Evolutionary conservation across 352 stramenopile genomes (phyloP).

Genomic region (Phytophthora sp.): DNA sequence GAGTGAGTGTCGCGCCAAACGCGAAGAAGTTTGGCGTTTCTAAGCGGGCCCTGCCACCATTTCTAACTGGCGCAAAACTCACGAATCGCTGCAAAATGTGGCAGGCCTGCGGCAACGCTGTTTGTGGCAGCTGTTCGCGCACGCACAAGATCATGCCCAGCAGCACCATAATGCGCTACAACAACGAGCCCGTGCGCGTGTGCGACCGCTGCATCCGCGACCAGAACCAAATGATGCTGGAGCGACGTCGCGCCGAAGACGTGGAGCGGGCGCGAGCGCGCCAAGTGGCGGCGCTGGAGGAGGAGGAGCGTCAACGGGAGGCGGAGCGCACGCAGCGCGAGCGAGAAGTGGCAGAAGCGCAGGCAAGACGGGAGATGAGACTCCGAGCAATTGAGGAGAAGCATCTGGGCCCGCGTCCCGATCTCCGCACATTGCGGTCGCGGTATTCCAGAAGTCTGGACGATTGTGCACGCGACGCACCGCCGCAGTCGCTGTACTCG

Average conservation of each 20-base stretch:
- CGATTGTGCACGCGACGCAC: conserved; percentile 39
- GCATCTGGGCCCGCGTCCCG: conserved; percentile 61
- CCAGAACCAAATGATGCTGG: conserved; percentile 77
- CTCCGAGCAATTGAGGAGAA: conserved; percentile 60
- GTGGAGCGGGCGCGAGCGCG: conserved; percentile 74
- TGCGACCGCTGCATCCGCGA: conserved; percentile 82
- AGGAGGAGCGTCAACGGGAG: conserved; percentile 64
- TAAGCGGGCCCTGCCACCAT: no score
- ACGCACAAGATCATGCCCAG: conserved; percentile 81
- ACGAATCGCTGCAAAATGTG: no score
- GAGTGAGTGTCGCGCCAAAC: conserved; percentile 44
- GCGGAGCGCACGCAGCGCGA: conserved; percentile 57
- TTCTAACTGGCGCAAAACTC: no score
- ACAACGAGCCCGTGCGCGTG: conserved; percentile 82
- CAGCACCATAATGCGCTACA: conserved; percentile 68
- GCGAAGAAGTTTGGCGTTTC: conserved; percentile 1
- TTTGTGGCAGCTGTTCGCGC: conserved; percentile 75
- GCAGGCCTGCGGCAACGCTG: conserved; percentile 79
- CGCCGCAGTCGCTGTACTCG: conserved; percentile 37
- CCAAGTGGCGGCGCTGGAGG: conserved; percentile 72
- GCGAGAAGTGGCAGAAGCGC: conserved; percentile 52
- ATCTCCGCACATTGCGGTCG: conserved; percentile 45
- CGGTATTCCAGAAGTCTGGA: conserved; percentile 55
- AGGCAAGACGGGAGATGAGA: conserved; percentile 48
- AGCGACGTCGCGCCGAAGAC: conserved; percentile 70